These are phyloP conservation scores for Dactylellina leptospora DNA, from an alignment of 2,329 filamentous ascomycete species.

Conservation along the genomic window DNA sequence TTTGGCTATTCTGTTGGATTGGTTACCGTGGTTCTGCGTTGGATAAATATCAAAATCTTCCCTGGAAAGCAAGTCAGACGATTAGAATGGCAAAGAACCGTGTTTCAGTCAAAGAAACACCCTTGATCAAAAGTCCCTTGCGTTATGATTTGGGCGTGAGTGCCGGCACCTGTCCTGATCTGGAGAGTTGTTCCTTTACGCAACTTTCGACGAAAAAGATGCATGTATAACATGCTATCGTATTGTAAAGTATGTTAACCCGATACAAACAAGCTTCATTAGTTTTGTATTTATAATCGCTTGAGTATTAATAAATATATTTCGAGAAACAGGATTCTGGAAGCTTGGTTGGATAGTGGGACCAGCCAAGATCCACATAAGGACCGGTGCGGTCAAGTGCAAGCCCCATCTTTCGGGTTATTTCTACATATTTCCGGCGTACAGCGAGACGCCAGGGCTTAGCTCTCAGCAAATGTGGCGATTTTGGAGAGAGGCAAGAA, in stretches of 20 bases:
- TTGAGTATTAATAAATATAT: too few relatives aligned
- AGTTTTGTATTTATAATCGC: neutral
- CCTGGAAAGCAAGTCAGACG: slow-evolving; percentile 21
- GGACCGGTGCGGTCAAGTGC: too few relatives aligned
- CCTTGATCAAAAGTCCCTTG: too few relatives aligned
- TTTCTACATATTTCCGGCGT: too few relatives aligned
- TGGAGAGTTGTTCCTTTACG: too few relatives aligned
- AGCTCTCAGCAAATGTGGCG: too few relatives aligned
- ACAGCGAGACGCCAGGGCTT: too few relatives aligned
- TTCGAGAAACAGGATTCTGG: neutral
- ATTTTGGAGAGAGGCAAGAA: too few relatives aligned
- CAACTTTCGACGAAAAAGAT: too few relatives aligned
- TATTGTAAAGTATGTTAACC: neutral
- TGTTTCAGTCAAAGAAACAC: neutral
- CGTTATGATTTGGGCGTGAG: too few relatives aligned
- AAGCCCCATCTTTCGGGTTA: too few relatives aligned
- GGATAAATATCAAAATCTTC: slow-evolving; percentile 27
- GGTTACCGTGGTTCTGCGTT: slow-evolving; percentile 39
- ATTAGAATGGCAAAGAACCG: neutral
- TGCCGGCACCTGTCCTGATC: too few relatives aligned
- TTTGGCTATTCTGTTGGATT: slow-evolving; percentile 26
- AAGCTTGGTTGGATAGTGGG: neutral
- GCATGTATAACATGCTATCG: neutral
- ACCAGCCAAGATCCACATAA: neutral
- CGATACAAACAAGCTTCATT: neutral